Conservation (phyloP, 805 yeast genomes). For the Ogataea nitratoaversa region DNA sequence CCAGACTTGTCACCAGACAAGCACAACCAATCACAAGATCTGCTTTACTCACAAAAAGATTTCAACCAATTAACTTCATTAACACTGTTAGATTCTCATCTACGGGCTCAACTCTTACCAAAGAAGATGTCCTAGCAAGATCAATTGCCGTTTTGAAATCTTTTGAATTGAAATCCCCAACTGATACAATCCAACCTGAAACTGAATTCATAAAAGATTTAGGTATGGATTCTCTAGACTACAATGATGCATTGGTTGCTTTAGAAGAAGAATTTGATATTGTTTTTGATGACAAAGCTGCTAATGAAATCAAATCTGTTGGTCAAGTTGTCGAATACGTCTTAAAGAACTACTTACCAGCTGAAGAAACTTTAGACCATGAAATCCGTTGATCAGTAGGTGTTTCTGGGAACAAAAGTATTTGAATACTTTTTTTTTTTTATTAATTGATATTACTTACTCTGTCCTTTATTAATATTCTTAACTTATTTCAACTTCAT, state of each 20-base stretch:
- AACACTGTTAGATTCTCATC: slow-evolving; percentile 21
- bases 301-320: slow-evolving; percentile 57
- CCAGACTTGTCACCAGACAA: slow-evolving; percentile 3
- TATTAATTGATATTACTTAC: no score
- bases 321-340: slow-evolving; percentile 59
- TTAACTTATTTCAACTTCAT: no score
- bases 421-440: no score
- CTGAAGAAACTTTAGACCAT: slow-evolving; percentile 31
- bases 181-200: slow-evolving; percentile 29
- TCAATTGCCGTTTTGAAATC: slow-evolving; percentile 73
- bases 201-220: slow-evolving; percentile 62
- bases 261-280: slow-evolving; percentile 82
- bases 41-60: slow-evolving; percentile 4
- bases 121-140: slow-evolving; percentile 78
- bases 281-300: slow-evolving; percentile 39
- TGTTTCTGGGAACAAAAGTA: no score
- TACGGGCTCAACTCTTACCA: slow-evolving; percentile 60
- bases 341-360: slow-evolving; percentile 32
- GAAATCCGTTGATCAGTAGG: slow-evolving; percentile 30
- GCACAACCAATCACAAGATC: slow-evolving; percentile 5
- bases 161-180: slow-evolving; percentile 34
- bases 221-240: slow-evolving; percentile 90
- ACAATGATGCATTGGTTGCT: slow-evolving; percentile 93
- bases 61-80: slow-evolving; percentile 17
- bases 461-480: no score